phyloP scores from a whole-genome alignment of 192 early-diverging fungal genomes.

The Nowakowskiella sp. region DNA sequence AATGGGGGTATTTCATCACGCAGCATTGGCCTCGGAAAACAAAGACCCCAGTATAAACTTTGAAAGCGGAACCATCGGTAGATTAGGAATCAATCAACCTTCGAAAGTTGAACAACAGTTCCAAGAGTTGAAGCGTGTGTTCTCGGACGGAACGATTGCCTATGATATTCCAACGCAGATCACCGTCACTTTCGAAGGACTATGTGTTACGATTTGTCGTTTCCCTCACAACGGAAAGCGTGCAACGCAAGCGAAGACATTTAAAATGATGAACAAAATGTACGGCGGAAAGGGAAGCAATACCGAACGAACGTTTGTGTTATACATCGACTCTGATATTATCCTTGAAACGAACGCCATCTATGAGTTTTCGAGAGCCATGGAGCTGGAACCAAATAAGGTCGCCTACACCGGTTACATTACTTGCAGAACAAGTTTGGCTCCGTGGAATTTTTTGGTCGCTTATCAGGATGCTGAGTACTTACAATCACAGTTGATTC shows the following conservation, averaged over 20 bases:
- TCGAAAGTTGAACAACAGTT: too few species aligned
- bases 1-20: too few species aligned
- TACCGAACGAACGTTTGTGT: slow-evolving; percentile 10
- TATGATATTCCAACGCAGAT: too few species aligned
- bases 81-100: too few species aligned
- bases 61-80: too few species aligned
- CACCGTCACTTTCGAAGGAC: slow-evolving; percentile 18
- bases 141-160: too few species aligned
- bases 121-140: too few species aligned
- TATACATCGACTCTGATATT: slow-evolving; percentile 46
- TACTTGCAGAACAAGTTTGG: slow-evolving; percentile 14
- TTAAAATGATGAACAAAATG: slow-evolving; percentile 4
- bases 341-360: slow-evolving; percentile 24
- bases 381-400: slow-evolving; percentile 18
- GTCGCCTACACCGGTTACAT: slow-evolving; percentile 31
- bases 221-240: slow-evolving; percentile 48
- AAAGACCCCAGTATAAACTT: too few species aligned
- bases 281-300: background rate
- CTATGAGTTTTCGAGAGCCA: slow-evolving; percentile 22
- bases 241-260: slow-evolving; percentile 38
- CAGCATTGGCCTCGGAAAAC: too few species aligned
- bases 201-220: slow-evolving; percentile 22
- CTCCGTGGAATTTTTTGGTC: slow-evolving; percentile 15
- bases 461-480: slow-evolving; percentile 40
- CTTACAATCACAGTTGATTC: slow-evolving; percentile 28